Evolutionary conservation across 805 yeast species (phyloP), one percentile per base, ranked within the genome.

Genomic region (Saccharomycopsis babjevae): DNA sequence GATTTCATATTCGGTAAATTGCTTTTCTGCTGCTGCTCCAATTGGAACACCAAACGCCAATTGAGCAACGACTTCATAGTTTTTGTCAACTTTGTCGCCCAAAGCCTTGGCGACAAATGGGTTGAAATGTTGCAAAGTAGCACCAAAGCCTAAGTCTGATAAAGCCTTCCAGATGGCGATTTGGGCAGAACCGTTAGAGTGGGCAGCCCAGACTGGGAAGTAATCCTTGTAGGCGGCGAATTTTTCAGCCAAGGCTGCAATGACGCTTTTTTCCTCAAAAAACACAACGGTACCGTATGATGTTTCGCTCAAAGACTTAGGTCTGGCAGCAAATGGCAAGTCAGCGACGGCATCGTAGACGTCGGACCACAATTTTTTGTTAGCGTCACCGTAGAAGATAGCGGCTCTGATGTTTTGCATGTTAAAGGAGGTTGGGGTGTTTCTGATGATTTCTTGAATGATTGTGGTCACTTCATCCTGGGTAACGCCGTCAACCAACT

Each of bases 121-220:
- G 69, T 77, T 78, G 75, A 76, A 81, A 70, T 80, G 84, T 71
- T 80, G 84, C 65, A 80, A 72, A 66, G 78, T 79, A 64, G 75
- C 81, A 64, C 83, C 83, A 54, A 79, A 68, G 57, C 79, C 79
- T 61, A 76, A 68, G 38, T 72, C 73, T 57, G 74, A 72, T 32
- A 80, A 70, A 32, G 79, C 79, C 50, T 80, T 70, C 84, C 84
- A 80, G 20, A 78, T 68, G 65, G 72, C 68, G 64, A 80, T 78
- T 72, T 79, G 82, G 59, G 81, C 81, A 59, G 79, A 77, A 71
- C 81, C 81, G 61, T 73, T 72, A 54, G 80, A 69, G 64, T 79
- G 78, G 58, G 77, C 72, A 39, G 82, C 81, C 67, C 79, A 80
- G 59, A 70, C 70, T 64, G 80, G 82, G 77, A 80, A 78, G 62